These are phyloP conservation scores for Lasiodiplodia sp. DNA, from an alignment of 2,329 filamentous ascomycete species.

Conservation along the genomic window DNA sequence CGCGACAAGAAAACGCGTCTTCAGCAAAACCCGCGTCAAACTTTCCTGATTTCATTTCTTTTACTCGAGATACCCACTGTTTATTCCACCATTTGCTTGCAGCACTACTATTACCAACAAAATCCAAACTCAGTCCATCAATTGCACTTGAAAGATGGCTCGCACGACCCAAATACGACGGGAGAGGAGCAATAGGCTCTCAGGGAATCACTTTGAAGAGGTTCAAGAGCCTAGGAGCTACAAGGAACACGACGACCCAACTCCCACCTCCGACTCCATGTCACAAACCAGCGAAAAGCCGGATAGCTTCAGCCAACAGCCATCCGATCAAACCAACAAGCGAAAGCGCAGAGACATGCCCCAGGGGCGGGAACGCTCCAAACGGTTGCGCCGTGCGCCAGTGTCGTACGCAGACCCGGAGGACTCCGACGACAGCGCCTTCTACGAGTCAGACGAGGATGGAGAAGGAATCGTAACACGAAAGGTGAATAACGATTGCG, in stretches of 20 bases:
- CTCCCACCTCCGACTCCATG: neutral
- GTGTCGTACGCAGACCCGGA: conserved; percentile 14
- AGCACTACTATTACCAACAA: neutral
- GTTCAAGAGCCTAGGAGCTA: neutral
- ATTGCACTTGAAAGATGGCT: neutral
- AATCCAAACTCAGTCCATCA: neutral
- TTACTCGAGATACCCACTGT: neutral
- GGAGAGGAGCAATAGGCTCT: no score
- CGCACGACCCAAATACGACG: no score
- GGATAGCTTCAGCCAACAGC: neutral
- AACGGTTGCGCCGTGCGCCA: neutral
- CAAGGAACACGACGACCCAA: neutral
- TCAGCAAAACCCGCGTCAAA: conserved; percentile 1
- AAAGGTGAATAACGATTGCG: neutral
- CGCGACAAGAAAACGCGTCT: conserved; percentile 5
- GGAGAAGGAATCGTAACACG: neutral
- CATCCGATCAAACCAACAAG: neutral
- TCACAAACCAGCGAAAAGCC: neutral
- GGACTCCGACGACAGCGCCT: conserved; percentile 12
- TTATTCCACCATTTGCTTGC: neutral
- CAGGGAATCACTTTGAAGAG: neutral
- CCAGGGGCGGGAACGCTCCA: neutral
- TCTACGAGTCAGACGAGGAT: conserved; percentile 11
- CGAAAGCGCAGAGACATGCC: neutral
- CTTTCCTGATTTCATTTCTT: neutral